These are phyloP conservation scores for Kregervanrija fluxuum DNA, from an alignment of 805 yeast genomes.

Conservation along the genomic window DNA sequence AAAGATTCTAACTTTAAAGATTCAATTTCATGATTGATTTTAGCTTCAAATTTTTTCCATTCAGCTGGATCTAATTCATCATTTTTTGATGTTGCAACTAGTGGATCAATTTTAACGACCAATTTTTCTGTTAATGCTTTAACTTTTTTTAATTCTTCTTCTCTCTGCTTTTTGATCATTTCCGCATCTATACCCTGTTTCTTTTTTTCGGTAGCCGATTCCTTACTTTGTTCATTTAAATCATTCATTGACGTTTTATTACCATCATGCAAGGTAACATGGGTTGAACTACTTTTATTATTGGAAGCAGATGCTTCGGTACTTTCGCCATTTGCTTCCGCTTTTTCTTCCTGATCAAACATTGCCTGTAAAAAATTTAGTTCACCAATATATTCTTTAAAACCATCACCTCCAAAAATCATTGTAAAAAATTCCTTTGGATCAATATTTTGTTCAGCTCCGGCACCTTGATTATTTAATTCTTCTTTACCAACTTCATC, in stretches of 20 bases:
- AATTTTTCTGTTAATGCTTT: slow-evolving; percentile 55
- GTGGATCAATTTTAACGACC: slow-evolving; percentile 28
- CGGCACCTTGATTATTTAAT: slow-evolving; percentile 33
- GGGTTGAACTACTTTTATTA: neutral
- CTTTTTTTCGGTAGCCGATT: slow-evolving; percentile 6
- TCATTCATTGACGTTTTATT: slow-evolving; percentile 6
- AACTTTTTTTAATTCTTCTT: slow-evolving; percentile 37
- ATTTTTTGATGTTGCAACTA: slow-evolving; percentile 32
- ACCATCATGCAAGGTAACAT: slow-evolving; percentile 8
- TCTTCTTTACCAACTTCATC: slow-evolving; percentile 72
- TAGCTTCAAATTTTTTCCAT: slow-evolving; percentile 48
- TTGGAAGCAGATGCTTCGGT: slow-evolving; percentile 3
- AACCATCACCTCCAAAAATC: slow-evolving; percentile 88
- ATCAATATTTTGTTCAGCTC: slow-evolving; percentile 58
- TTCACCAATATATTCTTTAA: slow-evolving; percentile 83
- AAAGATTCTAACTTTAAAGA: slow-evolving; percentile 74
- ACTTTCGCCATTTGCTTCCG: slow-evolving; percentile 33
- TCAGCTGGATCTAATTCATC: slow-evolving; percentile 31
- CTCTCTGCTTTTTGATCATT: slow-evolving; percentile 24
- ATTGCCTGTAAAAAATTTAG: slow-evolving; percentile 70
- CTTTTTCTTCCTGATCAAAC: slow-evolving; percentile 29
- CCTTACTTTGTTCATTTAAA: slow-evolving; percentile 9
- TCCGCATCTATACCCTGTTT: slow-evolving; percentile 19
- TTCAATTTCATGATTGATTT: slow-evolving; percentile 77
- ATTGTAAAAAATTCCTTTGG: slow-evolving; percentile 63